Evolutionary conservation across 2,329 filamentous ascomycete genomes (phyloP), one percentile per base, ranked within the genome.

Genomic region (Pseudogymnoascus sp.): DNA sequence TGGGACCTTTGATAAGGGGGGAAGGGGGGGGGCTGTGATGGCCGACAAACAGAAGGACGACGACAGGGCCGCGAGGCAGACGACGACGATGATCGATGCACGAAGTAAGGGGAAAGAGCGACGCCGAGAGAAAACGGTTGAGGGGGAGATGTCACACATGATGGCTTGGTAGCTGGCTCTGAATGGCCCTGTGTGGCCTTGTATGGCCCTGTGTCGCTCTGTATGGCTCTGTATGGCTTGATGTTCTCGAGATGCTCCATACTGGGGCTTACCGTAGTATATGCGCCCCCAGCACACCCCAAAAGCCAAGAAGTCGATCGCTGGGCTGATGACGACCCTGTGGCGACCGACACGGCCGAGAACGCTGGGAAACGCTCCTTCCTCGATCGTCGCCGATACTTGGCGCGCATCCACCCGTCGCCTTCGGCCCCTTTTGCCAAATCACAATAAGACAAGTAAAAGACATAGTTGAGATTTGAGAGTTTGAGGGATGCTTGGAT

Each of bases 101-200:
- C 44, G 10, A 50, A 50, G 44, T 50, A 50, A 50, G 44, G 44
- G 44, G 44, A 50, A 50, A 50, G 44, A 50, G 44, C 44, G 24
- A 50, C 44, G 44, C 44, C 44, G 24, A 50, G 44, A 50, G 44
- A 29, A 50, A 50, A 50, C 44, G 24, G 44, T 50, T 50, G 44
- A 50, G 44, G 44, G 44, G 44, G 24, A 16, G 14, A 50, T 50
- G 44, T 50, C 24, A 50, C 44, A 29, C 44, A 50, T 50, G 44
- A 50, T 50, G 44, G 44, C 44, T 50, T 50, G 21, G 44, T 29
- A 50, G 13, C 16, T 50, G 44, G 44, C 24, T 29, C 44, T 50
- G 44, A 50, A 50, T 50, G 44, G 44, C 14, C 26, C 44, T 8
- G 44, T n/a, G 26, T 50, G 44, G 24, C 6, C 13, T 19, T 26